Evolutionary conservation across 805 yeast species (phyloP).

Genomic region (Komagataella populi): DNA sequence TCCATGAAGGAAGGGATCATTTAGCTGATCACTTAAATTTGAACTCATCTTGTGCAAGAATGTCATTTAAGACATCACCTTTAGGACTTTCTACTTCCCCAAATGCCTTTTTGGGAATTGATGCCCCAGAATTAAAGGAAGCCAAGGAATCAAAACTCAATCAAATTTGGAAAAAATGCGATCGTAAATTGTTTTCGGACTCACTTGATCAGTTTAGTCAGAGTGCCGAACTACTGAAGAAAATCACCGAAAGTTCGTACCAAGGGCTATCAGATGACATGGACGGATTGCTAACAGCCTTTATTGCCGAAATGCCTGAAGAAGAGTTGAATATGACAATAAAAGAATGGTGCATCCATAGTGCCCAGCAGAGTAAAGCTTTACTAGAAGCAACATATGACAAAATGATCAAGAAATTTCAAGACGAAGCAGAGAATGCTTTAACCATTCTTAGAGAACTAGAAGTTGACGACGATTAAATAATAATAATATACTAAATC

Average conservation of each 20-base stretch:
- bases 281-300: constrained; percentile 51
- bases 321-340: constrained; percentile 57
- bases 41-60: background rate
- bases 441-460: constrained; percentile 10
- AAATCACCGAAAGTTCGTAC: constrained; percentile 7
- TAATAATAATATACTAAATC: background rate
- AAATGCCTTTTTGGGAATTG: background rate
- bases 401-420: constrained; percentile 32
- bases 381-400: constrained; percentile 32
- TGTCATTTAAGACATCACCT: background rate
- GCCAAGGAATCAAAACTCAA: background rate
- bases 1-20: background rate
- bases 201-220: background rate
- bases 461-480: background rate
- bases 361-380: constrained; percentile 38
- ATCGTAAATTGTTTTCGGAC: background rate
- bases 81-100: background rate
- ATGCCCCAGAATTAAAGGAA: background rate
- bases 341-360: constrained; percentile 51
- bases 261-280: constrained; percentile 40
- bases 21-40: background rate
- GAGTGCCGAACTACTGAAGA: background rate
- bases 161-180: background rate
- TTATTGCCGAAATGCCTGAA: constrained; percentile 57
- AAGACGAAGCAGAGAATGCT: constrained; percentile 36